Evolutionary conservation across 805 yeast genomes (phyloP).

Genomic region (Myxozyma udenii): DNA sequence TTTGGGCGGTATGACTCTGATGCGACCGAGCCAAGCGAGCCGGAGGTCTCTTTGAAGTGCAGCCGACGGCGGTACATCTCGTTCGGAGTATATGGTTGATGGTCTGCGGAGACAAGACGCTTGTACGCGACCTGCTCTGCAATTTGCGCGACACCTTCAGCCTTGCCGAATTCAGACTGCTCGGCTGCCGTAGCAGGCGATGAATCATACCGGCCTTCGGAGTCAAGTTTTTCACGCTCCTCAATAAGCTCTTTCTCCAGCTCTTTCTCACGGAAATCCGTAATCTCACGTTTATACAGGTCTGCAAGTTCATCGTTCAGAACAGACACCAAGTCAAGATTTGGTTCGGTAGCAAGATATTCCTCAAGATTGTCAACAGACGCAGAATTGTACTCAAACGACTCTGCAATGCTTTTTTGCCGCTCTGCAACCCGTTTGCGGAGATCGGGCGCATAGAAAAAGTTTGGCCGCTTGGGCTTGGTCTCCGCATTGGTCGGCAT

Average conservation of each 20-base stretch:
- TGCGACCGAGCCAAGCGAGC: slow-evolving; percentile 15
- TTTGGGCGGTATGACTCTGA: slow-evolving; percentile 13
- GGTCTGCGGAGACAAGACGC: neutral
- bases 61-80: slow-evolving; percentile 23
- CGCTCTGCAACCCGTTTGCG: neutral
- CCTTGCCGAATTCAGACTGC: neutral
- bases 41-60: slow-evolving; percentile 9
- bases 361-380: neutral
- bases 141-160: too few relatives aligned
- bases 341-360: neutral
- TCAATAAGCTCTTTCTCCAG: neutral
- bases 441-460: neutral
- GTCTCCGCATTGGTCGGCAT: too few relatives aligned
- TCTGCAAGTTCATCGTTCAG: neutral
- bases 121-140: slow-evolving; percentile 2
- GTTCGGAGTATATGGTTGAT: slow-evolving; percentile 14
- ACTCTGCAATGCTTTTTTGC: neutral
- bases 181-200: neutral
- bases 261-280: neutral
- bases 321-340: neutral
- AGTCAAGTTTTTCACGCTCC: neutral
- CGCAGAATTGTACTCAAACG: neutral
- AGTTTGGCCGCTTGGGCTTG: neutral
- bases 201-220: neutral
- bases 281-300: neutral